Conservation (phyloP, 495 filamentous ascomycete genomes). For the Cercophora sp. region DNA sequence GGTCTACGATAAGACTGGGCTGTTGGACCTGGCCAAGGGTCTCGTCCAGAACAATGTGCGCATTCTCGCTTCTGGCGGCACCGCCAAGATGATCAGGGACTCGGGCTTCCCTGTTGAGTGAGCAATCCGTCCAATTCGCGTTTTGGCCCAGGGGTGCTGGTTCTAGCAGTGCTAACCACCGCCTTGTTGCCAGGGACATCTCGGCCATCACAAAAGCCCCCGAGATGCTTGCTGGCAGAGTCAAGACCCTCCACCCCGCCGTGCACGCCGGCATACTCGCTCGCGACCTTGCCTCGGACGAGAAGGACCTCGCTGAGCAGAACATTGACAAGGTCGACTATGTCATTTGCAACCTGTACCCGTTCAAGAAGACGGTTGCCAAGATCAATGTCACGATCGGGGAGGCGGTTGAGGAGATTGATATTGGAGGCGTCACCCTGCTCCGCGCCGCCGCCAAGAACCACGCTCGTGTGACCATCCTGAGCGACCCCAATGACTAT, state of each 20-base stretch:
- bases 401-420: slow-evolving; percentile 97
- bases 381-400: slow-evolving; percentile 94
- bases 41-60: slow-evolving; percentile 86
- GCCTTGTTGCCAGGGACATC: slow-evolving; percentile 63
- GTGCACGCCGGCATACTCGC: slow-evolving; percentile 93
- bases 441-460: slow-evolving; percentile 97
- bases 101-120: slow-evolving; percentile 91
- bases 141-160: too few relatives aligned
- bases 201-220: slow-evolving; percentile 97
- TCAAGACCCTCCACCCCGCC: slow-evolving; percentile 95
- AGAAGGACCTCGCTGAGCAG: slow-evolving; percentile 93
- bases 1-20: slow-evolving; percentile 97
- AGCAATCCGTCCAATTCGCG: too few relatives aligned
- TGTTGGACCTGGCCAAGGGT: slow-evolving; percentile 93
- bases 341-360: slow-evolving; percentile 97
- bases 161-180: background rate
- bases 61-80: slow-evolving; percentile 89
- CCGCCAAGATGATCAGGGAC: slow-evolving; percentile 89
- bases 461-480: slow-evolving; percentile 88
- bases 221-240: slow-evolving; percentile 92
- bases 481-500: slow-evolving; percentile 91
- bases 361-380: slow-evolving; percentile 95
- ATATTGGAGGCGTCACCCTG: slow-evolving; percentile 95
- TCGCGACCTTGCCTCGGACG: slow-evolving; percentile 84
- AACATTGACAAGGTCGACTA: slow-evolving; percentile 98